A percentile compares a stretch with the other conserved stretches of the same genome.
phyloP scores from a whole-genome alignment of 257 asterid genomes.

The Jacaranda mimosifolia region DNA sequence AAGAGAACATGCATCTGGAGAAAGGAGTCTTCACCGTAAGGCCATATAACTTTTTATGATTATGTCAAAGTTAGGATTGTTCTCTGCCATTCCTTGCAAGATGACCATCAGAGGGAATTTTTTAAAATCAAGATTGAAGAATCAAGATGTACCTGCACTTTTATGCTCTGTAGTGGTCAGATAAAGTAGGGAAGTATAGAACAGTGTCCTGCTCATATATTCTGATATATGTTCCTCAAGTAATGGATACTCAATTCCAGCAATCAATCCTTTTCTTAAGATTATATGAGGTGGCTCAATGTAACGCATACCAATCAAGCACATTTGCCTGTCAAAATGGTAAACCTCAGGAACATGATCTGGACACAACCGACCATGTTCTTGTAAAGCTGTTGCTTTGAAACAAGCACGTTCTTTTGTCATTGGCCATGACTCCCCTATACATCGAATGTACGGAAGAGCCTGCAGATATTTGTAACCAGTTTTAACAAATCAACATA shows the following conservation, averaged over 20 bases:
- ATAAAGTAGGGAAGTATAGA: constrained; percentile 88
- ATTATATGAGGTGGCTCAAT: constrained; percentile 97
- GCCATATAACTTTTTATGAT: background rate
- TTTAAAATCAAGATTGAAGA: background rate
- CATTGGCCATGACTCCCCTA: constrained; percentile 99
- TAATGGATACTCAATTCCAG: constrained; percentile 88
- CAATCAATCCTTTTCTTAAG: constrained; percentile 85
- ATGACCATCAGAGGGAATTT: constrained; percentile 1
- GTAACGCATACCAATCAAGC: constrained; percentile 92
- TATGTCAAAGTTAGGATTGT: background rate
- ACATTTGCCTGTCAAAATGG: constrained; percentile 88
- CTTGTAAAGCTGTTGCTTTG: constrained; percentile 69
- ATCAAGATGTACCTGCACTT: constrained; percentile 63
- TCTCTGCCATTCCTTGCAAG: background rate
- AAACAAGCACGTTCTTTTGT: constrained; percentile 95
- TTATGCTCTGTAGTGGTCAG: constrained; percentile 88
- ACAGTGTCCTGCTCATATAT: constrained; percentile 88
- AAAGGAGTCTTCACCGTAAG: background rate
- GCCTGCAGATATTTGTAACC: constrained; percentile 64
- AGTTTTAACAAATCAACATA: constrained; percentile 2
- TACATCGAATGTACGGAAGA: constrained; percentile 85
- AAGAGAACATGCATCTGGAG: background rate
- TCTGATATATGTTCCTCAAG: constrained; percentile 86
- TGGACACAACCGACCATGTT: constrained; percentile 78
- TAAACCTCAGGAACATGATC: constrained; percentile 92